Percentiles rank a stretch among this genome's conserved stretches.
phyloP scores from a whole-genome alignment of 1,284 basidiomycete species.

The Fistulinella staudtii region DNA sequence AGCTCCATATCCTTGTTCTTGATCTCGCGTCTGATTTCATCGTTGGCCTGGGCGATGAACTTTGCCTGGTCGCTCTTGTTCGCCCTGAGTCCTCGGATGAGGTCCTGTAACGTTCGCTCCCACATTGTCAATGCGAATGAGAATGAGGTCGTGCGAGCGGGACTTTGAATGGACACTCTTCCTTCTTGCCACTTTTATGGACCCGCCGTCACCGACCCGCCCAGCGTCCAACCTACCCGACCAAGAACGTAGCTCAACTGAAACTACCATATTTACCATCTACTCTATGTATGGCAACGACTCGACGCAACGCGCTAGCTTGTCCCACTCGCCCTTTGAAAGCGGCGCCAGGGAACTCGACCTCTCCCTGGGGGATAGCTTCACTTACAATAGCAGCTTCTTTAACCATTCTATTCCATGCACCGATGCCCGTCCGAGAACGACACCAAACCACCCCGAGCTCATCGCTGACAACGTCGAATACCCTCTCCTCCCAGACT shows the following conservation, averaged over 20 bases:
- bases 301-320: constrained; percentile 38
- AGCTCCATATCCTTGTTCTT: constrained; percentile 94
- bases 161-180: constrained; percentile 1
- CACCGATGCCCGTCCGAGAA: constrained; percentile 10
- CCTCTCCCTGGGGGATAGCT: constrained; percentile 32
- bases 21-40: constrained; percentile 90
- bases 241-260: constrained; percentile 42
- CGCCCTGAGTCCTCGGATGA: constrained; percentile 85
- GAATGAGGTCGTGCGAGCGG: background rate
- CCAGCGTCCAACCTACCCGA: constrained; percentile 23
- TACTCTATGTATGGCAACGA: constrained; percentile 75
- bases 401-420: constrained; percentile 20
- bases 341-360: constrained; percentile 29
- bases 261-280: constrained; percentile 71
- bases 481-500: constrained; percentile 15
- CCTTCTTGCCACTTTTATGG: constrained; percentile 35
- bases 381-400: constrained; percentile 23
- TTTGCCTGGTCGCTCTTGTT: constrained; percentile 81
- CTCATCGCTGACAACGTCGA: constrained; percentile 10
- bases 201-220: constrained; percentile 43
- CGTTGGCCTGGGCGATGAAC: constrained; percentile 77
- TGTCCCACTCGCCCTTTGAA: constrained; percentile 37
- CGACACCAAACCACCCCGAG: constrained; percentile 18
- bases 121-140: constrained; percentile 55
- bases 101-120: constrained; percentile 90